Evolutionary conservation across 352 stramenopile genomes (phyloP), one percentile per base, ranked within the genome.

Genomic region (Phytophthora pseudosyringae): DNA sequence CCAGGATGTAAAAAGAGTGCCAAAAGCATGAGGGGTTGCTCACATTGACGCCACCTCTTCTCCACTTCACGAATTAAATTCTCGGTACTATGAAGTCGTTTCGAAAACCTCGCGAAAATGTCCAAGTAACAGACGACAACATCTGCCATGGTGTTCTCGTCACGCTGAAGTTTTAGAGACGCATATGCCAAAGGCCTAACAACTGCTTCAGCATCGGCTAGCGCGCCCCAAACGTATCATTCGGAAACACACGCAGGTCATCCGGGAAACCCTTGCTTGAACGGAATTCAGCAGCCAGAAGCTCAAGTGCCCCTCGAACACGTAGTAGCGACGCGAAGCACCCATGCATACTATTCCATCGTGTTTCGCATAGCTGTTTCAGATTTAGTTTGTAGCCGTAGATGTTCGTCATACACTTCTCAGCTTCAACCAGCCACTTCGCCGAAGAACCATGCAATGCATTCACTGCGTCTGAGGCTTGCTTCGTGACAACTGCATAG

Each of bases 21-120:
- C 3, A 58, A 41, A 8, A 59, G 31, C 48, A 66, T 66, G 1
- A 59, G 25, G 6, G 48, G 58, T 39, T 66, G 58, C 32, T 63
- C 55, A n/a, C 45, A 63, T 40, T 28, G 29, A 5, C 8, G 13
- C 48, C 39, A 59, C 9, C 31, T 5, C 15, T 66, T 46, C 32
- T 66, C 58, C 3, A 54, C 47, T 47, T 59, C 7, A 33, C 31
- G 12, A 8, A 53, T 40, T 5, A 66, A 32, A 16, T 45, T 49
- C 0, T 12, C 1, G 3, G 8, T 38, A 9, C 52, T 31, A 12
- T n/a, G 16, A 5, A 9, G 15, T 12, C 26, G 21, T 12, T 13
- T 25, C 4, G 43, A 49, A 49, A 64, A 64, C 8, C 58, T 25
- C 3, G 18, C 11, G 16, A 59, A 59, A 48, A 53, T 59, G 13